A percentile compares a stretch with the other conserved stretches of the same genome.
Conservation (phyloP, 2,329 filamentous ascomycete genomes). For the Plectosphaerella sp. region DNA sequence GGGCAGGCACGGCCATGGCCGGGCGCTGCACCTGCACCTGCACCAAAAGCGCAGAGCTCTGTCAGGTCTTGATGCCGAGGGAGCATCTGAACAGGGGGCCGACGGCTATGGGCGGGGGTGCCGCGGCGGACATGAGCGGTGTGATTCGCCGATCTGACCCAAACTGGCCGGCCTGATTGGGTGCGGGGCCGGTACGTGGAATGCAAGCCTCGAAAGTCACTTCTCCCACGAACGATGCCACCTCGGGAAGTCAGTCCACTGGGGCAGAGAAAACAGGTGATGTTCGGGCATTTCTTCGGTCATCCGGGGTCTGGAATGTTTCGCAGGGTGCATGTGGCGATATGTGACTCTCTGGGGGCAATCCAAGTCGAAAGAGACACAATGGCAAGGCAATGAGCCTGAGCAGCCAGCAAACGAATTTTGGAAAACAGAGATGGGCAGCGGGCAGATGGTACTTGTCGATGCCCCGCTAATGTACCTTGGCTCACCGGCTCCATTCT, state of each 20-base stretch:
- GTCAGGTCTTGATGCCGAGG: not conserved
- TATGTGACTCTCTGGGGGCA: not conserved
- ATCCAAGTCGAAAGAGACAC: too few relatives aligned
- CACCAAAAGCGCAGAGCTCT: not conserved
- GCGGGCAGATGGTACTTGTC: not conserved
- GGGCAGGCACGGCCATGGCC: not conserved
- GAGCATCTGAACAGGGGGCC: not conserved
- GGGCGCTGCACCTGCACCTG: not conserved
- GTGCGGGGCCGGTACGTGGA: not conserved
- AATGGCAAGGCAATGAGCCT: too few relatives aligned
- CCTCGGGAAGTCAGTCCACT: not conserved
- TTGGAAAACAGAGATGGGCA: not conserved
- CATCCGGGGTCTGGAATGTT: too few relatives aligned
- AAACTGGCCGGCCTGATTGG: not conserved
- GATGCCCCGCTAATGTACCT: constrained; percentile 2
- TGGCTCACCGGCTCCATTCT: not conserved
- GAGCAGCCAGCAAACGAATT: too few relatives aligned
- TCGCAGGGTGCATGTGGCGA: not conserved
- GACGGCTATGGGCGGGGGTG: not conserved
- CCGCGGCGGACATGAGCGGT: not conserved
- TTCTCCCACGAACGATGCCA: not conserved
- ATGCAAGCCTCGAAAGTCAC: not conserved
- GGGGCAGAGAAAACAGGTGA: not conserved
- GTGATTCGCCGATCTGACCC: not conserved
- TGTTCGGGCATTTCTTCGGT: too few relatives aligned